A percentile compares a stretch with the other conserved stretches of the same genome.
These are phyloP conservation scores for Russula brevipes DNA, from an alignment of 768 basidiomycete genomes.

Conservation along the genomic window DNA sequence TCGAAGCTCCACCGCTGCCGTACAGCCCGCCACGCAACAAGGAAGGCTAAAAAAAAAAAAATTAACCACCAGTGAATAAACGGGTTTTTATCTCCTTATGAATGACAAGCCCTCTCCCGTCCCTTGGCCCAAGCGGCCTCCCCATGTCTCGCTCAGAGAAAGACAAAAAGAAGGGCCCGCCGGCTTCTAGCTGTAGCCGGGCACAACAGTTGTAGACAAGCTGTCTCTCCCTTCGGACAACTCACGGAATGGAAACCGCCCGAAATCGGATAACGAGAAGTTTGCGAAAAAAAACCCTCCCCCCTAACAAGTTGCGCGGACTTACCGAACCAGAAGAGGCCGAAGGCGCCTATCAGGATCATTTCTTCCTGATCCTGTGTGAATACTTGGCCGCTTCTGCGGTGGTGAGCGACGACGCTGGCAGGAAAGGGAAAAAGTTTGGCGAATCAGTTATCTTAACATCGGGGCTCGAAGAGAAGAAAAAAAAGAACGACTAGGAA, in stretches of 20 bases:
- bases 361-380: slow-evolving; percentile 71
- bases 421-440: not conserved
- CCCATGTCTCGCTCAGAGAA: too few relatives aligned
- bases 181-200: too few relatives aligned
- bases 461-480: not conserved
- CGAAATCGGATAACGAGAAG: too few relatives aligned
- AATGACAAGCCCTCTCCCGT: too few relatives aligned
- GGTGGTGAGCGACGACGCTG: slow-evolving; percentile 67
- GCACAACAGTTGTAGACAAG: too few relatives aligned
- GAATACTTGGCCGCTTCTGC: slow-evolving; percentile 52
- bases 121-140: too few relatives aligned
- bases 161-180: too few relatives aligned
- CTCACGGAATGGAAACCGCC: too few relatives aligned
- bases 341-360: slow-evolving; percentile 64
- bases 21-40: slow-evolving; percentile 41
- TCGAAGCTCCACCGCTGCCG: slow-evolving; percentile 17
- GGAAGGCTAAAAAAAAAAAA: slow-evolving; percentile 33
- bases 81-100: too few relatives aligned
- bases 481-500: not conserved
- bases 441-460: not conserved
- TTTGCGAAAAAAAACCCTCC: too few relatives aligned
- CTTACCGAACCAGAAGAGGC: slow-evolving; percentile 73
- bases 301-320: not conserved
- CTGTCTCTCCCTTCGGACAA: too few relatives aligned
- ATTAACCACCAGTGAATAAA: not conserved